Conservation (phyloP, 75 land plant genomes). For the Isoetes taiwanensis region DNA sequence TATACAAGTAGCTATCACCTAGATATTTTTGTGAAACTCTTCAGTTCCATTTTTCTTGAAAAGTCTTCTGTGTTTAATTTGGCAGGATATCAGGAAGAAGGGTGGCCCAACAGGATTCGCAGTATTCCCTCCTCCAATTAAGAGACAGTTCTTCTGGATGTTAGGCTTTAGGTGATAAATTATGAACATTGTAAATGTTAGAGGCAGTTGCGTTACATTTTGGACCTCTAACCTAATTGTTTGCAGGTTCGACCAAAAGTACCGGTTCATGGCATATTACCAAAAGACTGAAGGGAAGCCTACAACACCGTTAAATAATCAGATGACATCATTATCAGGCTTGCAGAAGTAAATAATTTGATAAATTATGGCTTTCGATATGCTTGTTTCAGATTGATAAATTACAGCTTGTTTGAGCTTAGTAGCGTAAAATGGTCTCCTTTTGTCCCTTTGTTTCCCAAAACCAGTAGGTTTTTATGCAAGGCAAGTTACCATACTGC, state of each 20-base stretch:
- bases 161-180: constrained; percentile 26
- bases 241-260: constrained; percentile 24
- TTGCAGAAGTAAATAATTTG: too few species aligned
- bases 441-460: too few species aligned
- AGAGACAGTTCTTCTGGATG: constrained; percentile 30
- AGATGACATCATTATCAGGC: too few species aligned
- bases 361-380: too few species aligned
- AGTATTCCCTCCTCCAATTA: constrained; percentile 27
- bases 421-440: too few species aligned
- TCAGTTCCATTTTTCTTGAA: not conserved
- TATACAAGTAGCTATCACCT: constrained; percentile 15
- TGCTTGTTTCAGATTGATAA: too few species aligned
- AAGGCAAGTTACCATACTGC: too few species aligned
- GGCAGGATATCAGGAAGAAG: constrained; percentile 26
- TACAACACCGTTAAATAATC: too few species aligned
- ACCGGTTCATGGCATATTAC: constrained; percentile 24
- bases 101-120: constrained; percentile 34
- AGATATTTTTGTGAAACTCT: not conserved
- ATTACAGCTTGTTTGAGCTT: too few species aligned
- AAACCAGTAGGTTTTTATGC: too few species aligned
- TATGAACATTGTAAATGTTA: not conserved
- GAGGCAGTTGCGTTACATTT: not conserved
- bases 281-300: too few species aligned
- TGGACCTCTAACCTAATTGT: not conserved
- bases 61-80: not conserved